These are phyloP conservation scores for Rhodosporidiobolus sp. DNA, from an alignment of 768 basidiomycete genomes.

Conservation along the genomic window DNA sequence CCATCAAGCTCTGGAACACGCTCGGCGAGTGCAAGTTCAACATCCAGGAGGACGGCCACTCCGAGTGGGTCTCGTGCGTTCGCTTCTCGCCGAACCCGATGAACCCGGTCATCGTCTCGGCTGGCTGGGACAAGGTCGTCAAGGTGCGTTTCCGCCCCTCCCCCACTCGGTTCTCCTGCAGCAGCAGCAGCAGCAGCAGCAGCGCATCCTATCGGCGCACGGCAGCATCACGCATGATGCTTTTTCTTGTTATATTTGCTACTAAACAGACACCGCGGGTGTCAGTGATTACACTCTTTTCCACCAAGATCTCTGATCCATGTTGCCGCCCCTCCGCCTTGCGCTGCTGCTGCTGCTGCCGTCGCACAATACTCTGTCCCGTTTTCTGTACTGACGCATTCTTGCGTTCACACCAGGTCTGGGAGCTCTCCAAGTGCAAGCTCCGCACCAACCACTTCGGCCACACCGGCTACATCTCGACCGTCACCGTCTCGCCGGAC, in stretches of 20 bases:
- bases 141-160: conserved; percentile 64
- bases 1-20: conserved; percentile 99
- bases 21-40: conserved; percentile 99
- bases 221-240: conserved; percentile 51
- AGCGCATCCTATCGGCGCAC: too few relatives aligned
- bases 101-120: conserved; percentile 98
- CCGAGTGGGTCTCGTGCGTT: conserved; percentile 99
- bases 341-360: background rate
- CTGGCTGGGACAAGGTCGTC: conserved; percentile 99
- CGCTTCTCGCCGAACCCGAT: conserved; percentile 96
- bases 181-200: background rate
- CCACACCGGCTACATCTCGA: conserved; percentile 99
- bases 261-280: conserved; percentile 62
- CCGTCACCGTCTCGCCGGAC: conserved; percentile 95
- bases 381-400: conserved; percentile 39
- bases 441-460: conserved; percentile 99
- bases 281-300: conserved; percentile 61
- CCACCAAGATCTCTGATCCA: conserved; percentile 76
- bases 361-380: conserved; percentile 3
- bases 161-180: background rate
- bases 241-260: conserved; percentile 66
- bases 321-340: conserved; percentile 51
- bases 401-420: conserved; percentile 87
- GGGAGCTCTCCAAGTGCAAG: conserved; percentile 99
- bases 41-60: conserved; percentile 97